Base-by-base conservation (phyloP, 129 eudicot genomes). In the Helichrysum umbraculigerum region DNA sequence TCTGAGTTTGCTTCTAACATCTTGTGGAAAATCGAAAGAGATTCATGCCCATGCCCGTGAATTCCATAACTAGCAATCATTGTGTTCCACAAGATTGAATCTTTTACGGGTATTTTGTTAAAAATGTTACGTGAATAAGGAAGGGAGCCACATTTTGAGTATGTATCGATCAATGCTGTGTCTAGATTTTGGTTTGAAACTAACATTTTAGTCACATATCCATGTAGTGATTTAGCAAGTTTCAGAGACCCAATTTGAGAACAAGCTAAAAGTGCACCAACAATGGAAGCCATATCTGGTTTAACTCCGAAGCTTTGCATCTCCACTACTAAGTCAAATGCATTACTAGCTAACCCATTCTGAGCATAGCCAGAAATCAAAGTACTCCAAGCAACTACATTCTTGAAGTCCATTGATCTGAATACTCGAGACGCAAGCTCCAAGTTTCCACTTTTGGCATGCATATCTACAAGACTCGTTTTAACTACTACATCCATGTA, bases 91-190 rank as follows among this genome's bases (percentile, higher is more conserved):
- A 79, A 74, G 30, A 92, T 76, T 15, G 69, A 60, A 73, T 92
- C 98, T 76, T 74, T 81, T 67, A 57, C 21, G 32, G 76, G 50
- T 66, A 85, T 66, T 44, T 17, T 76, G 61, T 90, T 90, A 76
- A 81, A 90, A 10, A 88, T 20, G 17, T 68, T 50, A 61, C 86
- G 85, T 10, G 90, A 88, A 60, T 69, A 75, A 39, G 86, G 57
- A 81, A 92, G 88, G 34, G 87, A 84, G 39, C 98, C 98, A 52
- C 98, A 92, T 88, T 92, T 92, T 41, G 96, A 86, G 76, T 92
- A 92, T 78, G 83, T 73, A 59, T 92, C 94, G 17, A 92, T 86
- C 72, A 92, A 50, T 1, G 96, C 76, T 20, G 98, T 92, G 21
- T 76, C 82, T 6, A 87, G 47, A 76, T 79, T 68, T 74, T 80